Evolutionary conservation across 352 stramenopile species (phyloP).

Genomic region (Globisporangium parvum): DNA sequence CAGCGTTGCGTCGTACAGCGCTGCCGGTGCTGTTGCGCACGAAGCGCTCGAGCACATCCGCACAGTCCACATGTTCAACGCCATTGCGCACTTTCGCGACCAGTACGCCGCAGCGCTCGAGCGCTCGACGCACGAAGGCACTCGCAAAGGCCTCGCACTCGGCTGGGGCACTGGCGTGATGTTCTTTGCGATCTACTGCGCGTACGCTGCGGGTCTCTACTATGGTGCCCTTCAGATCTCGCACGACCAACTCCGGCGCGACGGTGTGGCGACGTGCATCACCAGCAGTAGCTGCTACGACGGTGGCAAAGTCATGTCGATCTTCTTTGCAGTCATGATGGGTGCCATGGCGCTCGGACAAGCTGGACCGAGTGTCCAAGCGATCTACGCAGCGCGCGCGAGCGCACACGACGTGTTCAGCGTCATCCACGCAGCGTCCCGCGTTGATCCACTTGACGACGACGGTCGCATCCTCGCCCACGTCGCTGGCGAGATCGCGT

Average conservation of each 20-base stretch:
- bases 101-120: slow-evolving; percentile 55
- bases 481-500: slow-evolving; percentile 37
- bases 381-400: slow-evolving; percentile 48
- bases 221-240: slow-evolving; percentile 66
- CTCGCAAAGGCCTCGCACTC: slow-evolving; percentile 45
- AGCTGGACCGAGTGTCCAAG: slow-evolving; percentile 51
- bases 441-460: slow-evolving; percentile 46
- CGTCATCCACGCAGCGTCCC: slow-evolving; percentile 52
- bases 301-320: slow-evolving; percentile 57
- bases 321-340: slow-evolving; percentile 74
- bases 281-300: slow-evolving; percentile 46
- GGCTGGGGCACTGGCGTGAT: slow-evolving; percentile 57
- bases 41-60: slow-evolving; percentile 65
- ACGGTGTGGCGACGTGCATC: slow-evolving; percentile 18
- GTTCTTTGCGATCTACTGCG: slow-evolving; percentile 62
- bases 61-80: slow-evolving; percentile 82
- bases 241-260: slow-evolving; percentile 34
- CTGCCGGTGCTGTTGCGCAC: slow-evolving; percentile 62
- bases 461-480: slow-evolving; percentile 18
- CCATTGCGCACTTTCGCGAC: slow-evolving; percentile 41
- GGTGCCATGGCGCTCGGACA: slow-evolving; percentile 70
- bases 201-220: slow-evolving; percentile 75
- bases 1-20: slow-evolving; percentile 48
- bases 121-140: slow-evolving; percentile 37
- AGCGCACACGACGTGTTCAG: slow-evolving; percentile 64